phyloP scores from a whole-genome alignment of 2,329 filamentous ascomycete genomes.

The Xylaria polymorpha region DNA sequence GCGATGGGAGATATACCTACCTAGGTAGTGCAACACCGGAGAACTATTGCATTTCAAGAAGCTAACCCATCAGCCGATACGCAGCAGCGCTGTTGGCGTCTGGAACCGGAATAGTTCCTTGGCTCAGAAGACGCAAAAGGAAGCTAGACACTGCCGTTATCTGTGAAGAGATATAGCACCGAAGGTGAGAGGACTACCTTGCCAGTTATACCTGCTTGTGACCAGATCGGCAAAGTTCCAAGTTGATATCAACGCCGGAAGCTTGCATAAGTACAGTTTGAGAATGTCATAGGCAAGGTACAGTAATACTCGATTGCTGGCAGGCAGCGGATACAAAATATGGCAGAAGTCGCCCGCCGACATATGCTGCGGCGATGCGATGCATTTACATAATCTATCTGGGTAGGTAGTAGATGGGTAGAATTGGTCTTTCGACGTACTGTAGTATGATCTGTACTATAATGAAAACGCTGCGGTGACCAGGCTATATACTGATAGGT shows the following conservation, averaged over 20 bases:
- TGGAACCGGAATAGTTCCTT: constrained; percentile 20
- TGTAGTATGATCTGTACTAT: too few species aligned
- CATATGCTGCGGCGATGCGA: constrained; percentile 2
- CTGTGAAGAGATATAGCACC: neutral
- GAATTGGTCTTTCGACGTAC: neutral
- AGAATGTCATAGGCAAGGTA: neutral
- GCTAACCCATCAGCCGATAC: constrained; percentile 13
- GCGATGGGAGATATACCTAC: neutral
- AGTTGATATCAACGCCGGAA: neutral
- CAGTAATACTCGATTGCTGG: constrained; percentile 1
- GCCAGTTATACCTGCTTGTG: neutral
- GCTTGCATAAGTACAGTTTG: constrained; percentile 7
- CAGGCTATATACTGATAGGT: too few species aligned
- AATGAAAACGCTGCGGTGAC: neutral
- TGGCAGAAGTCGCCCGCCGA: neutral
- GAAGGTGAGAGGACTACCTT: neutral
- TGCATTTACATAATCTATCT: neutral
- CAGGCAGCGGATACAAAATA: neutral
- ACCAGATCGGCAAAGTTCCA: neutral
- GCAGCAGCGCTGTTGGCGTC: constrained; percentile 4
- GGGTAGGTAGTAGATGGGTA: neutral
- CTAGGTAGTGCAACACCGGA: neutral
- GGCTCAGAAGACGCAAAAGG: constrained; percentile 28
- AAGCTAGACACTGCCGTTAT: constrained; percentile 29
- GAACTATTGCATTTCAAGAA: constrained; percentile 5